Evolutionary conservation across 2,329 filamentous ascomycete genomes (phyloP), one percentile per base, ranked within the genome.

Genomic region (Aureobasidium sp.): DNA sequence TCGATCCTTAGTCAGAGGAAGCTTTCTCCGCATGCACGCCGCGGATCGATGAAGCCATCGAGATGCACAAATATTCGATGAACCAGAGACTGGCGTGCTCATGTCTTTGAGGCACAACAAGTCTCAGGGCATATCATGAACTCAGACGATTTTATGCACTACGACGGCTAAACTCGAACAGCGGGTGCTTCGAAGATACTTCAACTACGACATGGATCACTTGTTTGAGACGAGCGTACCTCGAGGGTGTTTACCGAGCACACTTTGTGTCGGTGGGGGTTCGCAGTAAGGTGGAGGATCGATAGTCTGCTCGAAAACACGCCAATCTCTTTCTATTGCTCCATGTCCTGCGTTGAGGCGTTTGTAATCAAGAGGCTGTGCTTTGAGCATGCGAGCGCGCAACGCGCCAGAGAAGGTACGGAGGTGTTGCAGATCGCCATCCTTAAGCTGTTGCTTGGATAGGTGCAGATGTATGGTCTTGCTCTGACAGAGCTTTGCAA

Each of bases 381-480:
- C n/a, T n/a, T 25, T 48, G 42, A 59, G 56, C 14, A 48, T 27
- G 22, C 44, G 29, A 27, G 42, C 31, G 14, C 56, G 41, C 22
- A 59, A 9, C 2, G 42, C 44, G 44, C 56, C 44, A 27, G 56
- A 41, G 17, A 59, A 48, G 2, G 42, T 59, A n/a, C 56, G 56
- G 1, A 59, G 34, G 11, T 29, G 44, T 29, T 20, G 27, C 14
- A 59, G 7, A 14, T 59, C 56, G 12, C 34, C 31, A 48, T 44
- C 22, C 5, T 48, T 59, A 8, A 59, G n/a, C 12, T 59, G 56
- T 39, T 59, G 56, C 42, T 48, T 47, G 3, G 42, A 27, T 2
- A 59, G 42, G 15, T 59, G 56, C 8, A 59, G 17, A 17, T 59
- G 56, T 27, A 59, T 59, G 27, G 8, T 59, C 8, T 48, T 59